phyloP scores from a whole-genome alignment of 108 stramenopile genomes.

The Heterococcus sp. region DNA sequence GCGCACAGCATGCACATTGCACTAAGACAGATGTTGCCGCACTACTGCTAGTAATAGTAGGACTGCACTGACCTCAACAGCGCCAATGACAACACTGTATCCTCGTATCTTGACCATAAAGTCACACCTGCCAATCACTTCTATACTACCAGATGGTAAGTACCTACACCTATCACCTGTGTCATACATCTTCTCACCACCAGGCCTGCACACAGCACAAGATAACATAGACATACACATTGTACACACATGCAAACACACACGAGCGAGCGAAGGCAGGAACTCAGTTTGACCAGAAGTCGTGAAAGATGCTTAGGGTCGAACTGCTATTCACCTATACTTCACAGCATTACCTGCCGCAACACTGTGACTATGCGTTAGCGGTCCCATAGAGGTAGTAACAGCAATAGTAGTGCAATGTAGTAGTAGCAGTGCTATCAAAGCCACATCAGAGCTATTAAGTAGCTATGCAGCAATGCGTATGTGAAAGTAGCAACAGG shows the following conservation, averaged over 20 bases:
- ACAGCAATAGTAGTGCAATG: too few relatives aligned
- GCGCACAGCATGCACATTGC: too few relatives aligned
- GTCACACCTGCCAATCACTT: constrained; percentile 72
- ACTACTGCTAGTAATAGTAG: too few relatives aligned
- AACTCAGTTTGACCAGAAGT: neutral
- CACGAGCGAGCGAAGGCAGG: neutral
- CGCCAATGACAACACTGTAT: constrained; percentile 70
- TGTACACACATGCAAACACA: too few relatives aligned
- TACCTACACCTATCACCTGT: constrained; percentile 71
- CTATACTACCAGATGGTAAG: constrained; percentile 67
- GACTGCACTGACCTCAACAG: too few relatives aligned
- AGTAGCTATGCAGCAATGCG: neutral
- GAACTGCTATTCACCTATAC: too few relatives aligned
- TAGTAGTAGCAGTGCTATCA: neutral
- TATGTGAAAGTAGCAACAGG: too few relatives aligned
- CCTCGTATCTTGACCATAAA: constrained; percentile 78
- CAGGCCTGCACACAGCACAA: constrained; percentile 7
- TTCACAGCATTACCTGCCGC: too few relatives aligned
- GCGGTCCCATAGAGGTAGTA: too few relatives aligned
- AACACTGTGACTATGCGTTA: too few relatives aligned
- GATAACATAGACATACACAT: too few relatives aligned
- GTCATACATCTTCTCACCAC: constrained; percentile 60
- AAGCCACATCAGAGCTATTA: neutral
- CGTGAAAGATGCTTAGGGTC: neutral
- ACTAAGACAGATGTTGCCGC: too few relatives aligned